phyloP scores from a whole-genome alignment of 495 filamentous ascomycete species.

The Trichoderma reesei region DNA sequence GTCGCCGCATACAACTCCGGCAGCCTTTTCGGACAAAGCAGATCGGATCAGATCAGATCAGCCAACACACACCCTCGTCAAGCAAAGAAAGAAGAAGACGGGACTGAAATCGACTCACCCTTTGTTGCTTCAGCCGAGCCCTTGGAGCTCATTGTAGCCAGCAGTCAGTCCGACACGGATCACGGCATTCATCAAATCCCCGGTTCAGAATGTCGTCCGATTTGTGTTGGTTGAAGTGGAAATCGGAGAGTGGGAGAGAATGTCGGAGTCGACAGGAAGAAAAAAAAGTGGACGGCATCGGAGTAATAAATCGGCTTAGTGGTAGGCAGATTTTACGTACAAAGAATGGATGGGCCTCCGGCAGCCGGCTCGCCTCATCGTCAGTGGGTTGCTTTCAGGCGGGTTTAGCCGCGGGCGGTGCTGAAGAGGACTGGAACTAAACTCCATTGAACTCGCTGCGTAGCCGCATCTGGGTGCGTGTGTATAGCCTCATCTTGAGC shows the following conservation, averaged over 20 bases:
- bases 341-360: neutral
- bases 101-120: neutral
- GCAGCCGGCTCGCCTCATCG: neutral
- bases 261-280: neutral
- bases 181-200: neutral
- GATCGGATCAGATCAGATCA: neutral
- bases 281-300: neutral
- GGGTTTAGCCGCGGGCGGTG: neutral
- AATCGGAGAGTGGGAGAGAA: neutral
- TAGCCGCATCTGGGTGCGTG: no score
- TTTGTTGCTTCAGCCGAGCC: conserved; percentile 2
- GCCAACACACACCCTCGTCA: neutral
- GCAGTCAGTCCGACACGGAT: neutral
- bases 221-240: neutral
- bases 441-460: no score
- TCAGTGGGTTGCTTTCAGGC: neutral
- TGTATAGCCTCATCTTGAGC: no score
- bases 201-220: neutral
- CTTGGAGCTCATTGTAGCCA: conserved; percentile 2
- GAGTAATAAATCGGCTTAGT: neutral
- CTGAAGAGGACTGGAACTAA: neutral
- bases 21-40: neutral
- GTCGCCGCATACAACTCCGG: conserved; percentile 1
- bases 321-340: neutral
- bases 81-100: neutral